Evolutionary conservation across 2,329 filamentous ascomycete genomes (phyloP), one percentile per base, ranked within the genome.

Genomic region (Arthrocladium fulminans): DNA sequence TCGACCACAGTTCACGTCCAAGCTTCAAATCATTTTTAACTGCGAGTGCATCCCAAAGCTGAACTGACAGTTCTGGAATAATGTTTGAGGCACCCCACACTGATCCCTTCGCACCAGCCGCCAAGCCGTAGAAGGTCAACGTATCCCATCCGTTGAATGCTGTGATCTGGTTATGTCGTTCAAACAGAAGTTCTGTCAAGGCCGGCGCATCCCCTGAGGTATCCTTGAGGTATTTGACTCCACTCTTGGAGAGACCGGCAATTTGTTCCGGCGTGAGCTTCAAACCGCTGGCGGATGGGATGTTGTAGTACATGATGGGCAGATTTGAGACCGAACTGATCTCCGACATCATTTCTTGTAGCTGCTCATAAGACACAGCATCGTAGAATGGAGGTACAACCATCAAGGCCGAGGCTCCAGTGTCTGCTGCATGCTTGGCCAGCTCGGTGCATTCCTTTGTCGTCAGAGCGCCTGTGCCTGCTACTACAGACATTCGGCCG

Each of bases 121-220:
- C 70, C 8, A 76, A 59, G 8, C 73, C 72, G 52, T 75, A 75
- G 56, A 76, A 76, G 0, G 73, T 76, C 13, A 76, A 60, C 0
- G 72, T 75, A 50, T 76, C 73, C 73, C 73, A 76, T 1, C 73
- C 73, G 48, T 76, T 76, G 57, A 76, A 74, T 0, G 69, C 64
- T 1, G 70, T 74, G 51, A 75, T 69, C 22, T 64, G 56, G 46
- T 67, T 61, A 2, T 60, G 58, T 17, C 65, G 57, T 3, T 63
- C 63, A 52, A 75, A 74, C 3, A 76, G 61, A 12, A 75, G 56
- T 49, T 76, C 72, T 1, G 72, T 76, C 3, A 74, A 59, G 0
- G 68, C 71, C 0, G 73, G 73, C 1, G 65, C 73, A 46, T 76
- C 71, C 15, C 73, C 73, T 2, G 73, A 75, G 0, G 73, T 75